Conservation (phyloP, 129 eudicot species). For the Escallonia rubra region DNA sequence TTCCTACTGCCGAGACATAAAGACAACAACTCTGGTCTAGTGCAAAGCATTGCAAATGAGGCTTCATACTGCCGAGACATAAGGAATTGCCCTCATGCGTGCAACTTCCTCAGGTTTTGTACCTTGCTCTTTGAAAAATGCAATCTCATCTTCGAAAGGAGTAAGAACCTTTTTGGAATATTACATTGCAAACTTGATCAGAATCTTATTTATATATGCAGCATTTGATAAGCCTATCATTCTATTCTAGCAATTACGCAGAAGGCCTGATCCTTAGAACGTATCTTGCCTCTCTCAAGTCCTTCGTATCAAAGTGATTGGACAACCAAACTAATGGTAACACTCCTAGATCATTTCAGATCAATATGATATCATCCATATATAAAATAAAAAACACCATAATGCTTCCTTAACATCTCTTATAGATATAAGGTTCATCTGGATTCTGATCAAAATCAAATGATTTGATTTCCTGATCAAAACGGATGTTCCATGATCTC, state of each 20-base stretch:
- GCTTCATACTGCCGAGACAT: neutral
- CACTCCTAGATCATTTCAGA: neutral
- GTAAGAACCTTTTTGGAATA: neutral
- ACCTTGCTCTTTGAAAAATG: neutral
- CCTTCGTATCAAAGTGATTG: neutral
- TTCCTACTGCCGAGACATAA: neutral
- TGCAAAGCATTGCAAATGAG: neutral
- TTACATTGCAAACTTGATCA: neutral
- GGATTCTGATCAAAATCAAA: neutral
- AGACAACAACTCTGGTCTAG: neutral
- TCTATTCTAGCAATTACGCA: neutral
- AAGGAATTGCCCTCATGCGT: neutral
- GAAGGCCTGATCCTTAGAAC: neutral
- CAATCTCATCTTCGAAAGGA: neutral
- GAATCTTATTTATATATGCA: too few species aligned
- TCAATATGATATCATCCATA: neutral
- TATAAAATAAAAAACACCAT: too few species aligned
- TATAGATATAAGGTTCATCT: neutral
- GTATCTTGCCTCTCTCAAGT: neutral
- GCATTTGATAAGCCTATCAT: neutral
- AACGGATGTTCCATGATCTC: neutral
- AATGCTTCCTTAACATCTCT: neutral
- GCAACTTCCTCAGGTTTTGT: neutral
- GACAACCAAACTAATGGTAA: too few species aligned
- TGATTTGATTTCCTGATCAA: neutral